A percentile compares a stretch with the other conserved stretches of the same genome.
Evolutionary conservation across 768 basidiomycete genomes (phyloP).

Genomic region (Amanita phalloides): DNA sequence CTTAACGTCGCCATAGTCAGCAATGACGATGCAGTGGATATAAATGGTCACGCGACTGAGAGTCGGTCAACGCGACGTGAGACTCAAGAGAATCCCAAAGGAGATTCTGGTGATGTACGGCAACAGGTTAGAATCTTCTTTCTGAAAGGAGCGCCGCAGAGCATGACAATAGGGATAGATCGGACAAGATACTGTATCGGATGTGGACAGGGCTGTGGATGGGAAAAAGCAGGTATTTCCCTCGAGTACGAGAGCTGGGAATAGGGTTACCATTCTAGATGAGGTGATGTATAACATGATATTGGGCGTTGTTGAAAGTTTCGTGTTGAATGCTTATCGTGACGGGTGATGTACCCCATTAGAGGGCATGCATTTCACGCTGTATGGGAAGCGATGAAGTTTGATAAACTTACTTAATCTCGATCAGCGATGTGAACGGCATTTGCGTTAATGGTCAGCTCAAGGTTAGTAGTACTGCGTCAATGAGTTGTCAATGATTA

Average conservation of each 20-base stretch:
- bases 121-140: not conserved
- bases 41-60: not conserved
- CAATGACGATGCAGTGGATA: not conserved
- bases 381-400: not conserved
- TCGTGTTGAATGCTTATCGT: conserved; percentile 16
- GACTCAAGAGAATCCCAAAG: not conserved
- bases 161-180: conserved; percentile 3
- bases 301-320: conserved; percentile 26
- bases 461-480: not conserved
- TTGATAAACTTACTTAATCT: not conserved
- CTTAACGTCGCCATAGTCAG: not conserved
- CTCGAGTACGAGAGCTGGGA: not conserved
- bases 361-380: not conserved
- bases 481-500: not conserved
- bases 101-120: not conserved
- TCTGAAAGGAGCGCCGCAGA: conserved; percentile 2
- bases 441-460: not conserved
- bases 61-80: not conserved
- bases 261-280: conserved; percentile 17
- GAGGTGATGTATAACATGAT: conserved; percentile 28
- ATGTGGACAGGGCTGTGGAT: not conserved
- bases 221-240: not conserved
- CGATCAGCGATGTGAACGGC: conserved; percentile 5
- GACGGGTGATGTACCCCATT: not conserved
- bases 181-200: not conserved